phyloP scores from a whole-genome alignment of 2,329 filamentous ascomycete species.

The Sclerotinia sclerotiorum region DNA sequence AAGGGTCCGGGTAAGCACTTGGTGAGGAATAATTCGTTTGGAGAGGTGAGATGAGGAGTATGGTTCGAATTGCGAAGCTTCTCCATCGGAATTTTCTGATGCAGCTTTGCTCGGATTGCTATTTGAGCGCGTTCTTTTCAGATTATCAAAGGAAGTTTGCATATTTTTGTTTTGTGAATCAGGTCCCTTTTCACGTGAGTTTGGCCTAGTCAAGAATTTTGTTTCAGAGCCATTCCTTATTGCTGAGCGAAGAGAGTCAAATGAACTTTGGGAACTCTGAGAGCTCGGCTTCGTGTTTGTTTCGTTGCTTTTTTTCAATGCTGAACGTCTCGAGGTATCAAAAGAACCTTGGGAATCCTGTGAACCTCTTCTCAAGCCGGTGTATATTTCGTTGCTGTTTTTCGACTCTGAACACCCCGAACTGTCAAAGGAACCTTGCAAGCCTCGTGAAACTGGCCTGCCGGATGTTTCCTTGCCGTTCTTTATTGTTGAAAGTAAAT shows the following conservation, averaged over 20 bases:
- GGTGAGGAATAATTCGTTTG: slow-evolving; percentile 79
- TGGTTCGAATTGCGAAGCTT: slow-evolving; percentile 71
- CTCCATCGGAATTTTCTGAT: slow-evolving; percentile 45
- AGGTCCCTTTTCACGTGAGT: slow-evolving; percentile 8
- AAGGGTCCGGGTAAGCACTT: slow-evolving; percentile 74
- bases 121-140: slow-evolving; percentile 33
- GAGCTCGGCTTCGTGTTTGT: slow-evolving; percentile 37
- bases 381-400: slow-evolving; percentile 27
- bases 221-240: slow-evolving; percentile 16
- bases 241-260: slow-evolving; percentile 17
- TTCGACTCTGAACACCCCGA: slow-evolving; percentile 21
- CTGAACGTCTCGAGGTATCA: slow-evolving; percentile 22
- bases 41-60: slow-evolving; percentile 85
- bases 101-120: slow-evolving; percentile 2
- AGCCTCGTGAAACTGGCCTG: slow-evolving; percentile 33
- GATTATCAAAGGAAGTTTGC: slow-evolving; percentile 8
- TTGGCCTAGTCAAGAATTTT: slow-evolving; percentile 19
- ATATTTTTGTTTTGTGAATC: slow-evolving; percentile 11
- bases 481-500: slow-evolving; percentile 31
- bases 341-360: slow-evolving; percentile 20
- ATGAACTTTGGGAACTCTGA: slow-evolving; percentile 21
- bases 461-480: slow-evolving; percentile 22
- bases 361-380: slow-evolving; percentile 38
- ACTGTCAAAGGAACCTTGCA: slow-evolving; percentile 22
- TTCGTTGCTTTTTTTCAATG: slow-evolving; percentile 23